Evolutionary conservation across 179 eudicot genomes (phyloP).

Genomic region (Beta macrorhiza): DNA sequence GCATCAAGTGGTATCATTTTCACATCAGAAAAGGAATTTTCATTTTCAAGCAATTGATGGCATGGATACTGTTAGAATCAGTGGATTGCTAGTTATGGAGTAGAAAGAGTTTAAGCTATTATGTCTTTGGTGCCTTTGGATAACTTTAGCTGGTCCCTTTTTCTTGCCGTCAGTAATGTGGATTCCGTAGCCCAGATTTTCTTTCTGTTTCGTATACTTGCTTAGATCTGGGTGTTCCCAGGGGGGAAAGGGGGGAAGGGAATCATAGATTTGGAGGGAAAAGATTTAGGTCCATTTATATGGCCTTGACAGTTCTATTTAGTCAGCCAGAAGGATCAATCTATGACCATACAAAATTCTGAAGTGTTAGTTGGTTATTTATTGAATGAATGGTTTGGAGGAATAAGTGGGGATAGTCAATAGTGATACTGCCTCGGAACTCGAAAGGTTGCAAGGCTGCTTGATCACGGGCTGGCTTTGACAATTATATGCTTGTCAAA

Average conservation of each 20-base stretch:
- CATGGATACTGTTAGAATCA: neutral
- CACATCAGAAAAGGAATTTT: neutral
- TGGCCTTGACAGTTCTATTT: neutral
- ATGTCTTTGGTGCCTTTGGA: neutral
- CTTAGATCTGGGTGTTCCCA: too few species aligned
- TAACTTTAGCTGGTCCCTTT: neutral
- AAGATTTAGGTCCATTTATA: neutral
- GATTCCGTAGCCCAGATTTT: neutral
- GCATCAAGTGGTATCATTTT: too few species aligned
- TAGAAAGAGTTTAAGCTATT: neutral
- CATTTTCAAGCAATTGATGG: neutral
- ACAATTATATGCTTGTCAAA: neutral
- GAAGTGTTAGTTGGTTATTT: neutral
- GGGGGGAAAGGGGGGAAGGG: neutral
- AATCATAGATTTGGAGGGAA: too few species aligned
- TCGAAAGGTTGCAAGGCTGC: neutral
- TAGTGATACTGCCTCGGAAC: neutral
- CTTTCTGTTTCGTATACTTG: too few species aligned
- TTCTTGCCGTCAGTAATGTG: neutral
- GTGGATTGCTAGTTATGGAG: neutral
- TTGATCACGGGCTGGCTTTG: neutral
- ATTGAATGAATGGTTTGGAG: neutral
- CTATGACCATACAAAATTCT: neutral
- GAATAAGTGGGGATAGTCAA: neutral
- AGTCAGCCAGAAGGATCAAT: neutral